Conservation (phyloP, 2,329 filamentous ascomycete species). For the Tolypocladium inflatum region DNA sequence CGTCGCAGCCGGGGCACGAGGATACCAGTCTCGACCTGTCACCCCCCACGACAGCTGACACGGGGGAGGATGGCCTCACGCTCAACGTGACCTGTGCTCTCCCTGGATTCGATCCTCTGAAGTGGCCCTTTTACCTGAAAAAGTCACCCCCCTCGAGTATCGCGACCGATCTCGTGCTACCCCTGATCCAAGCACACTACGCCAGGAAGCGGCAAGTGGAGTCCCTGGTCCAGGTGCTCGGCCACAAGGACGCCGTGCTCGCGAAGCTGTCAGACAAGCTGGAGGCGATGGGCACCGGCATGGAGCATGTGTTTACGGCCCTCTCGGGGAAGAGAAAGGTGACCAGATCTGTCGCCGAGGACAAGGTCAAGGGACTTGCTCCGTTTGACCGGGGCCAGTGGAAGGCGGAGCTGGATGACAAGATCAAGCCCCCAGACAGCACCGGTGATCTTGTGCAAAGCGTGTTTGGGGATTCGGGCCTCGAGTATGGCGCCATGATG, state of each 20-base stretch:
- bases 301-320: constrained; percentile 44
- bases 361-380: constrained; percentile 41
- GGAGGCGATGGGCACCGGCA: constrained; percentile 37
- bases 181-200: constrained; percentile 39
- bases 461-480: constrained; percentile 28
- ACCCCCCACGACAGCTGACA: constrained; percentile 19
- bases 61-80: constrained; percentile 31
- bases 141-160: constrained; percentile 32
- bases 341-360: constrained; percentile 32
- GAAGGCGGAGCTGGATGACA: constrained; percentile 16
- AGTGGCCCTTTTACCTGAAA: constrained; percentile 54
- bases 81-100: constrained; percentile 51
- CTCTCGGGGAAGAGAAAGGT: constrained; percentile 38
- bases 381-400: constrained; percentile 34
- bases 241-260: constrained; percentile 43
- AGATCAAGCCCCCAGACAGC: constrained; percentile 17
- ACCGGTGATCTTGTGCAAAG: constrained; percentile 26
- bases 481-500: constrained; percentile 18
- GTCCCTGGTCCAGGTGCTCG: constrained; percentile 31
- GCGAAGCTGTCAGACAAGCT: constrained; percentile 43
- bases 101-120: constrained; percentile 53
- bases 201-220: constrained; percentile 28
- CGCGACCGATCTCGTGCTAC: constrained; percentile 40
- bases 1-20: constrained; percentile 30
- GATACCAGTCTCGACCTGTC: constrained; percentile 35